Percentiles rank a stretch among this genome's conserved stretches.
Conservation (phyloP, 2,329 filamentous ascomycete genomes). For the Fusarium sp. region DNA sequence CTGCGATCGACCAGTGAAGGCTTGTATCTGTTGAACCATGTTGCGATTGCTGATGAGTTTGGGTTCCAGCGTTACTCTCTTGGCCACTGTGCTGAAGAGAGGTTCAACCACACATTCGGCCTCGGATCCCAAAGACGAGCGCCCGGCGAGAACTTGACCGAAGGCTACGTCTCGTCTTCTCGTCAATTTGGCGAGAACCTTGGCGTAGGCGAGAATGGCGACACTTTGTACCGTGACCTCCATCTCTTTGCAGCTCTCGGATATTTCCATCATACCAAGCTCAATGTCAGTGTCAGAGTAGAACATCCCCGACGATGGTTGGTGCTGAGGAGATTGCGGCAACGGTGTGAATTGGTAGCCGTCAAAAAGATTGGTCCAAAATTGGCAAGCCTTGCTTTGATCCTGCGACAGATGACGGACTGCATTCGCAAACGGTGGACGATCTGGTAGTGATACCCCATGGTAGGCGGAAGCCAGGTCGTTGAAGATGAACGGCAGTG, state of each 20-base stretch:
- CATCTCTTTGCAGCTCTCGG: not conserved
- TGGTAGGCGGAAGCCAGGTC: not conserved
- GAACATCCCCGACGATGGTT: not conserved
- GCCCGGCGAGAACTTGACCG: not conserved
- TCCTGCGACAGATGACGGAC: not conserved
- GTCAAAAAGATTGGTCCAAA: not conserved
- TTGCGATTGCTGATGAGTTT: conserved; percentile 1
- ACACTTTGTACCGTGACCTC: not conserved
- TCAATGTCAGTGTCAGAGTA: not conserved
- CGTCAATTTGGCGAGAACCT: not conserved
- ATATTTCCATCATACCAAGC: not conserved
- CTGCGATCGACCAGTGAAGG: not conserved
- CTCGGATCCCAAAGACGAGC: not conserved
- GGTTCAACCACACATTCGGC: not conserved
- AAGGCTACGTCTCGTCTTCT: not conserved
- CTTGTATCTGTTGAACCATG: conserved; percentile 2
- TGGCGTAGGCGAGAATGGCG: not conserved
- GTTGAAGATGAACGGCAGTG: not conserved
- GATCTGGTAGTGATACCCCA: not conserved
- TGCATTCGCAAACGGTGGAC: not conserved
- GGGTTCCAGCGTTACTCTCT: not conserved
- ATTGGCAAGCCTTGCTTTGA: not conserved
- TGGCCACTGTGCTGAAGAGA: not conserved
- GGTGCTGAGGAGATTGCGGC: not conserved
- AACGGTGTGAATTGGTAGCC: not conserved